A percentile compares a stretch with the other conserved stretches of the same genome.
These are phyloP conservation scores for Nemania serpens DNA, from an alignment of 2,329 filamentous ascomycete genomes.

Conservation along the genomic window DNA sequence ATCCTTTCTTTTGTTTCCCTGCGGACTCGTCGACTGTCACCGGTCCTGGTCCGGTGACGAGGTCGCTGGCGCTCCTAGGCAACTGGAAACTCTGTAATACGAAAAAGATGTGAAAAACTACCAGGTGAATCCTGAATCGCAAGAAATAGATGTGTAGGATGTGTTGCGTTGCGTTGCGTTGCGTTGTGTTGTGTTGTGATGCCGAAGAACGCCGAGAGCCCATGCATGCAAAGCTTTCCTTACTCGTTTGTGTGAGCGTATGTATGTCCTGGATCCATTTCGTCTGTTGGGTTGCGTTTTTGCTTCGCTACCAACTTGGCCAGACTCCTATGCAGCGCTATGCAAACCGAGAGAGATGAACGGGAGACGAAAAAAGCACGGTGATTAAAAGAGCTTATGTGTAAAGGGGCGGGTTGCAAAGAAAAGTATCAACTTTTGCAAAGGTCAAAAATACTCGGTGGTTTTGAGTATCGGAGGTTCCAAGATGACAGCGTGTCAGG, in stretches of 20 bases:
- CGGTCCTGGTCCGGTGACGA: not conserved
- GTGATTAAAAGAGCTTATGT: slow-evolving; percentile 12
- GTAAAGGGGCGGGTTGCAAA: not conserved
- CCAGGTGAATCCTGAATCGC: not conserved
- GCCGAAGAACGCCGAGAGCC: slow-evolving; percentile 15
- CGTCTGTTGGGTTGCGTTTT: slow-evolving; percentile 10
- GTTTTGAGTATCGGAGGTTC: not conserved
- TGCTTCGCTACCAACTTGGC: slow-evolving; percentile 10
- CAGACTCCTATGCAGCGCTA: slow-evolving; percentile 25
- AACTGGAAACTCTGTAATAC: not conserved
- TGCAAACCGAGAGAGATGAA: slow-evolving; percentile 16
- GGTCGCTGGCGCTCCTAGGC: not conserved
- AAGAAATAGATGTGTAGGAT: slow-evolving; percentile 14
- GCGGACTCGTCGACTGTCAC: not conserved
- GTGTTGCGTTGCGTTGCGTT: slow-evolving; percentile 11
- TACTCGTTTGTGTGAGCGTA: slow-evolving; percentile 5
- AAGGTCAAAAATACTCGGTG: not conserved
- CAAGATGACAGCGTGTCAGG: not conserved
- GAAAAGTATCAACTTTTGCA: not conserved
- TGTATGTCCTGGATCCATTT: slow-evolving; percentile 16
- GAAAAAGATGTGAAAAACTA: not conserved
- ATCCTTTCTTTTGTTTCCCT: not conserved
- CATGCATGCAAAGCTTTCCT: slow-evolving; percentile 17
- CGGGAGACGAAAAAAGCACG: not conserved
- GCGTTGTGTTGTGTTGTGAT: not conserved